Evolutionary conservation across 768 basidiomycete species (phyloP).

Genomic region (Panaeolus cyanescens): DNA sequence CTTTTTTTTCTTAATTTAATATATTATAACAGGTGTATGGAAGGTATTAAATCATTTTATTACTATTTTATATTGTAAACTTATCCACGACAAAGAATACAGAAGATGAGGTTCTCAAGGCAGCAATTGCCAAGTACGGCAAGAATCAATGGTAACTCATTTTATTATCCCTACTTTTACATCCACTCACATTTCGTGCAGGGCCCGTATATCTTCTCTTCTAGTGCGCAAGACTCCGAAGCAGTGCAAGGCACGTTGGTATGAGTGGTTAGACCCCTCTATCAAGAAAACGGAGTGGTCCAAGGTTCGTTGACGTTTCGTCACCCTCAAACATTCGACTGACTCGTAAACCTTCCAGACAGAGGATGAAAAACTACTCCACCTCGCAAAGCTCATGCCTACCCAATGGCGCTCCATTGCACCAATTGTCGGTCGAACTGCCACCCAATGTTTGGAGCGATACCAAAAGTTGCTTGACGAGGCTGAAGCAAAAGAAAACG

Average conservation of each 20-base stretch:
- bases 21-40: constrained; percentile 65
- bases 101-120: constrained; percentile 98
- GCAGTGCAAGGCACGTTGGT: constrained; percentile 99
- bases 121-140: constrained; percentile 96
- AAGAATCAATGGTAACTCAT: constrained; percentile 85
- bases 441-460: constrained; percentile 95
- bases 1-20: constrained; percentile 9
- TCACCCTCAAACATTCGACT: constrained; percentile 2
- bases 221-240: constrained; percentile 98
- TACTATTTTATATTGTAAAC: constrained; percentile 8
- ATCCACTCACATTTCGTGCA: constrained; percentile 25
- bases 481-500: constrained; percentile 94
- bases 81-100: constrained; percentile 63
- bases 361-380: constrained; percentile 97
- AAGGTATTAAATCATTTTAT: constrained; percentile 50
- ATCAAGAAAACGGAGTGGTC: constrained; percentile 99
- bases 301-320: constrained; percentile 55
- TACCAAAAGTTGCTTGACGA: constrained; percentile 98
- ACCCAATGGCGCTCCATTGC: constrained; percentile 99
- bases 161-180: neutral
- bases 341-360: constrained; percentile 47
- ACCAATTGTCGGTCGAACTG: constrained; percentile 96
- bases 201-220: constrained; percentile 97
- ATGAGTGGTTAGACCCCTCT: constrained; percentile 98
- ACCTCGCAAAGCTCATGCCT: constrained; percentile 98